Base-by-base conservation (phyloP, 1,284 basidiomycete species). In the Ganoderma meredithae region DNA sequence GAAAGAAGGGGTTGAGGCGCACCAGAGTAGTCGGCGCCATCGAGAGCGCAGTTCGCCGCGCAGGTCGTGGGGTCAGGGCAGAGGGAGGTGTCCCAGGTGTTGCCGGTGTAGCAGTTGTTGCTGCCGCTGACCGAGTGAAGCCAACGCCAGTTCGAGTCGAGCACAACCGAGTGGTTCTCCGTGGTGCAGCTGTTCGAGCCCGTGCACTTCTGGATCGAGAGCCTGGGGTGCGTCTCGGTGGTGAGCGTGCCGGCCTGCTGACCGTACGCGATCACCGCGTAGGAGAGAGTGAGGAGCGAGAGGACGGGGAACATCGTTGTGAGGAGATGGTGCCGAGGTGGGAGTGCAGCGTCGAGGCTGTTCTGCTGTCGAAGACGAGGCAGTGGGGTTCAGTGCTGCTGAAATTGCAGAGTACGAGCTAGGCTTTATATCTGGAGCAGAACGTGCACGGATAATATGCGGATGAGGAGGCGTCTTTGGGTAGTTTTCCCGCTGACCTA, bases 21-120 rank as follows among this genome's bases (percentile, higher is more conserved):
- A 70, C 79, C 81, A 9, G 77, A 44, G 77, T 89, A 88, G 78
- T 86, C 84, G 33, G 86, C 87, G 68, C 87, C 87, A 66, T 89
- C 87, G 69, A 89, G 77, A 13, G 86, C 86, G 72, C 87, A 89
- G 79, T 85, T 85, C 69, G 68, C n/a, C 12, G 80, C 78, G 74
- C 81, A 82, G n/a, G 79, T 81, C 19, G 63, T 66, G 44, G 69
- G 71, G 70, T 80, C 78, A 55, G 80, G 78, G 73, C 81, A 82
- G 69, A 81, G 73, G 22, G 78, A 72, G 13, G 78, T 62, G 71
- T 81, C 76, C 79, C 79, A 80, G 13, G 70, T 68, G 73, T 81
- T 80, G 47, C 76, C 76, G 68, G 77, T 80, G 77, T 80, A 81
- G 74, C 80, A 81, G 78, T 81, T 81, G 70, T 75, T 80, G 75